These are phyloP conservation scores for Phylloporus sp. DNA, from an alignment of 768 basidiomycete species.

Conservation along the genomic window DNA sequence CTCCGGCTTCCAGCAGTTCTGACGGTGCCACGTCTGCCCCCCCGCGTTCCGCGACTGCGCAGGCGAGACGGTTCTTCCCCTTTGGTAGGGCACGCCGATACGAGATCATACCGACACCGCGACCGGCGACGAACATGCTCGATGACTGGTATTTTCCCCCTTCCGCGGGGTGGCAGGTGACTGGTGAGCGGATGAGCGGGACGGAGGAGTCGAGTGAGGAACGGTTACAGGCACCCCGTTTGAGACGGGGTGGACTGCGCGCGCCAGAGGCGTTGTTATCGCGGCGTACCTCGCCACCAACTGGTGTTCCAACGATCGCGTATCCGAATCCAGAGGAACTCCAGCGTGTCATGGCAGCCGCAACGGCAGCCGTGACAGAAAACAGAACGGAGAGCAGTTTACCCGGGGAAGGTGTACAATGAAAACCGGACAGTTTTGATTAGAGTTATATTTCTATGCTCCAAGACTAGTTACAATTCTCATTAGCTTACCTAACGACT, in stretches of 20 bases:
- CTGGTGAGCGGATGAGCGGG: constrained; percentile 16
- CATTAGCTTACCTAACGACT: constrained; percentile 9
- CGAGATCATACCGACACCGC: constrained; percentile 34
- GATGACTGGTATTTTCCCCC: constrained; percentile 34
- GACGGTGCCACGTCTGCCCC: constrained; percentile 6
- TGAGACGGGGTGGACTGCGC: constrained; percentile 65
- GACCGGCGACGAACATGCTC: constrained; percentile 25
- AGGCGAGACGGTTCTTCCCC: constrained; percentile 55
- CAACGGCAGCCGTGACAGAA: background rate
- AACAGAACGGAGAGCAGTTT: constrained; percentile 8
- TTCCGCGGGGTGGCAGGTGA: constrained; percentile 18
- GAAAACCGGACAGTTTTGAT: background rate
- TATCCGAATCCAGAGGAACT: constrained; percentile 22
- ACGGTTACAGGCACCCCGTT: constrained; percentile 42
- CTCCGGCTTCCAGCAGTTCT: background rate
- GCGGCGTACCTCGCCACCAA: constrained; percentile 40
- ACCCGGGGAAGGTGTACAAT: constrained; percentile 11
- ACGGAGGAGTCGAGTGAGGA: constrained; percentile 35
- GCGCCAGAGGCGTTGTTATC: constrained; percentile 59
- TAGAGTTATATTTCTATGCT: constrained; percentile 4
- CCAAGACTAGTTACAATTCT: background rate
- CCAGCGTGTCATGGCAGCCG: constrained; percentile 13
- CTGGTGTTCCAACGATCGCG: constrained; percentile 21
- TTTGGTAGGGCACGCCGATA: constrained; percentile 45
- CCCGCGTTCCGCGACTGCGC: constrained; percentile 14